Evolutionary conservation across 345 rosid genomes (phyloP).

Genomic region (Adansonia digitata): DNA sequence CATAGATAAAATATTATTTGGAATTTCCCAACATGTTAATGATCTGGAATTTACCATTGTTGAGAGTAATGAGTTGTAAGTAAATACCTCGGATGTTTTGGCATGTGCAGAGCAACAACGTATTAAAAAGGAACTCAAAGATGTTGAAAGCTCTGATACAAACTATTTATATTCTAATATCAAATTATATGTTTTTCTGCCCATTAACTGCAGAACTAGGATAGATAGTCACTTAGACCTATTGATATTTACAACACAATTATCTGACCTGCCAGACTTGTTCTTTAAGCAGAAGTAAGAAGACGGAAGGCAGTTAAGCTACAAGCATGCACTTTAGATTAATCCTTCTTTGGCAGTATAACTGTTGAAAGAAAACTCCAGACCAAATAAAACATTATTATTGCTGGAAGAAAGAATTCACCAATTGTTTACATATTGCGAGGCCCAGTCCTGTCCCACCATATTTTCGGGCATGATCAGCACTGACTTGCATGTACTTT

Average conservation of each 20-base stretch:
- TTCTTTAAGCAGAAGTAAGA: background rate
- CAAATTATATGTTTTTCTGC: background rate
- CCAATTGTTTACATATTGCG: constrained; percentile 97
- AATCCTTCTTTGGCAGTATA: background rate
- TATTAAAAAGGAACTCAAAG: background rate
- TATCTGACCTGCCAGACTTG: background rate
- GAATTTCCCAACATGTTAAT: background rate
- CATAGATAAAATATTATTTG: background rate
- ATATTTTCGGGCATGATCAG: constrained; percentile 93
- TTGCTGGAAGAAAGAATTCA: constrained; percentile 22
- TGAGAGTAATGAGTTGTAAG: background rate
- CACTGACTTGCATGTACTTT: constrained; percentile 92
- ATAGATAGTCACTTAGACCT: background rate
- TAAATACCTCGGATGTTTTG: background rate
- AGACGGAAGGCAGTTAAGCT: background rate
- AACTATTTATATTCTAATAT: background rate
- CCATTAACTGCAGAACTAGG: background rate
- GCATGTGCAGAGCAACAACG: background rate
- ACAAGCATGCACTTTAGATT: background rate
- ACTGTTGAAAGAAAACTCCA: background rate
- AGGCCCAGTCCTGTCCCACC: constrained; percentile 98
- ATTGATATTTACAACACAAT: background rate
- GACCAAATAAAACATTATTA: background rate
- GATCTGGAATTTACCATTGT: background rate
- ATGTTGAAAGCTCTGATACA: background rate